A percentile compares a stretch with the other conserved stretches of the same genome.
Conservation (phyloP, 2,329 filamentous ascomycete species). For the Colletotrichum eremochloae region DNA sequence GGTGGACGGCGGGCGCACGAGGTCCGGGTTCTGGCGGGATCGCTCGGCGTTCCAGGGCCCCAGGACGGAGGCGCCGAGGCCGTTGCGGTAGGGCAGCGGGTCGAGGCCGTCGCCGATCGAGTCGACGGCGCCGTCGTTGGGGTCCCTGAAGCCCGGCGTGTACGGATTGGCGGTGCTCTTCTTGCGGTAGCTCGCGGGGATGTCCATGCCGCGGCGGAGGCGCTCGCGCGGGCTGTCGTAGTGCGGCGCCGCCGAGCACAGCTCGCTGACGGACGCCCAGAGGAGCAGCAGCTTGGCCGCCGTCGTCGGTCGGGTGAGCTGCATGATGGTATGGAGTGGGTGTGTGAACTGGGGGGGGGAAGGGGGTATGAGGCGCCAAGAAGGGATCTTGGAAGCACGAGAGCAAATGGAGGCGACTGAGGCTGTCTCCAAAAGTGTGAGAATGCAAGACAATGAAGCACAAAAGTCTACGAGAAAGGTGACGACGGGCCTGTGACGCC, state of each 20-base stretch:
- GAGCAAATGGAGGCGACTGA: not conserved
- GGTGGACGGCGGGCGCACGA: conserved; percentile 79
- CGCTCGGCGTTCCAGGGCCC: conserved; percentile 78
- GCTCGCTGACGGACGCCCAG: conserved; percentile 33
- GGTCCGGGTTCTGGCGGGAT: conserved; percentile 77
- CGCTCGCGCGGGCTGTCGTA: conserved; percentile 69
- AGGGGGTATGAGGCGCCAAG: conserved; percentile 14
- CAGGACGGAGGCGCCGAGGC: conserved; percentile 74
- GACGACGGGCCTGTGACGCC: not conserved
- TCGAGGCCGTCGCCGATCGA: conserved; percentile 70
- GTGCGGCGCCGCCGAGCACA: conserved; percentile 39
- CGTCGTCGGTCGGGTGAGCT: conserved; percentile 38
- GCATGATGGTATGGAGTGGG: conserved; percentile 30
- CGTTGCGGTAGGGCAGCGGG: conserved; percentile 75
- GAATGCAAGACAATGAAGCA: not conserved
- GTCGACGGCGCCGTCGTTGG: conserved; percentile 74
- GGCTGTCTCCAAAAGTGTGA: not conserved
- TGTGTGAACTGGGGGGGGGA: not conserved
- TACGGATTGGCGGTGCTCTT: conserved; percentile 63
- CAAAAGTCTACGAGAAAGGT: not conserved
- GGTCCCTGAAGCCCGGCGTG: conserved; percentile 70
- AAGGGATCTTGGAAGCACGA: not conserved
- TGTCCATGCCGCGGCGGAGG: conserved; percentile 62
- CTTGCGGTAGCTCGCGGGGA: conserved; percentile 59
- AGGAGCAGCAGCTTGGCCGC: conserved; percentile 36